phyloP scores from a whole-genome alignment of 805 yeast genomes.

The Nakazawaea wyomingensis region DNA sequence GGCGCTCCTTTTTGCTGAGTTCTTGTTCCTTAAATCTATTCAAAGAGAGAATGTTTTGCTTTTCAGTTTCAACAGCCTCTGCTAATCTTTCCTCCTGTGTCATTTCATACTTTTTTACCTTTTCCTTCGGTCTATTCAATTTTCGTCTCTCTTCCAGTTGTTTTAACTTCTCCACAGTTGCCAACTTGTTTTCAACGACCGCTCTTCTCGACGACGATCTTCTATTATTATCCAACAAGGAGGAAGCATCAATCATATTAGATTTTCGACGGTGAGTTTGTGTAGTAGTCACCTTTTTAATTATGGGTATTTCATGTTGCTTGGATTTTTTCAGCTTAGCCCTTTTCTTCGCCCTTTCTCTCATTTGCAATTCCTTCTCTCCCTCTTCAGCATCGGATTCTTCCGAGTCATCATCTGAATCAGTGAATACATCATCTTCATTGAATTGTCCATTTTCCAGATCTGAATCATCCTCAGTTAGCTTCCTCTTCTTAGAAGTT shows the following conservation, averaged over 20 bases:
- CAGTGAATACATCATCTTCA: conserved; percentile 26
- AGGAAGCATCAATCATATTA: conserved; percentile 32
- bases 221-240: conserved; percentile 47
- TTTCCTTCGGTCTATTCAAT: conserved; percentile 16
- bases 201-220: conserved; percentile 74
- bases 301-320: conserved; percentile 24
- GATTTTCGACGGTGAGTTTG: conserved; percentile 11
- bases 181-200: conserved; percentile 71
- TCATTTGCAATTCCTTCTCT: conserved; percentile 53
- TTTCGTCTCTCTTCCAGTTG: conserved; percentile 57
- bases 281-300: conserved; percentile 23
- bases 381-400: conserved; percentile 66
- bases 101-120: conserved; percentile 36
- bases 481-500: conserved; percentile 22
- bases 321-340: conserved; percentile 22
- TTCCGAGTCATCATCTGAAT: conserved; percentile 36
- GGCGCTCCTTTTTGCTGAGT: conserved; percentile 68
- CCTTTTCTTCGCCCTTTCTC: conserved; percentile 32
- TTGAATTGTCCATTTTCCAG: conserved; percentile 21
- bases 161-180: conserved; percentile 66
- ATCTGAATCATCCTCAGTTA: conserved; percentile 22
- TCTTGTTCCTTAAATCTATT: conserved; percentile 82
- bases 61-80: conserved; percentile 88
- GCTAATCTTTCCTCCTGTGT: conserved; percentile 69
- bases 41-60: conserved; percentile 65